Base-by-base conservation (phyloP, 176 grass and related monocot genomes). In the Bromus sterilis region DNA sequence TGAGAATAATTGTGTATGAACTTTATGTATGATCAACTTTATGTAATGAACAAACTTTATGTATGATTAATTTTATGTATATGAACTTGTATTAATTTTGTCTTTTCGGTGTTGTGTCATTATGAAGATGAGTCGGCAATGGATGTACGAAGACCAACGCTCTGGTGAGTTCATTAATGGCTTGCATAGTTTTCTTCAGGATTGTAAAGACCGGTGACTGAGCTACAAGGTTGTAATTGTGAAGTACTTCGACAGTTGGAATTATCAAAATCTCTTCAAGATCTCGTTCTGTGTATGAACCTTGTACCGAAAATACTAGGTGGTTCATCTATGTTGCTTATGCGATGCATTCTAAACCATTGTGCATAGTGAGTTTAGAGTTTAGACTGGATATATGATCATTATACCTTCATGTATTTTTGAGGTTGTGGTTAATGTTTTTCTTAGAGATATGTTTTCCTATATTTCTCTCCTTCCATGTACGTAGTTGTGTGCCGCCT, bases 171-270 rank as follows among this genome's bases (percentile, higher is more conserved):
- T n/a, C n/a, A n/a, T n/a, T n/a, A n/a, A n/a, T n/a, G n/a, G n/a
- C n/a, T n/a, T n/a, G n/a, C n/a, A n/a, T n/a, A n/a, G n/a, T n/a
- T n/a, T n/a, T n/a, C n/a, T n/a, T n/a, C n/a, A n/a, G n/a, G n/a
- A n/a, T n/a, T n/a, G n/a, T n/a, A n/a, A n/a, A n/a, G n/a, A n/a
- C n/a, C n/a, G n/a, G 11, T 13, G 56, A 12, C 5, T 6, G 12
- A 57, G n/a, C 55, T 25, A 57, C 9, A 57, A 25, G 8, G 53
- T 77, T 46, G 80, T 84, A n/a, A 90, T 97, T 59, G 89, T 82
- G 31, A 97, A 80, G 62, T 94, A 94, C 80, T 94, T 92, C 49
- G 14, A 61, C 1, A 87, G 33, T 97, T 87, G 91, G 51, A 97
- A 94, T 63, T 89, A 97, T 53, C 33, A 29, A 15, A 90, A 92